Evolutionary conservation across 2,329 filamentous ascomycete genomes (phyloP), one percentile per base, ranked within the genome.

Genomic region (Colletotrichum camelliae): DNA sequence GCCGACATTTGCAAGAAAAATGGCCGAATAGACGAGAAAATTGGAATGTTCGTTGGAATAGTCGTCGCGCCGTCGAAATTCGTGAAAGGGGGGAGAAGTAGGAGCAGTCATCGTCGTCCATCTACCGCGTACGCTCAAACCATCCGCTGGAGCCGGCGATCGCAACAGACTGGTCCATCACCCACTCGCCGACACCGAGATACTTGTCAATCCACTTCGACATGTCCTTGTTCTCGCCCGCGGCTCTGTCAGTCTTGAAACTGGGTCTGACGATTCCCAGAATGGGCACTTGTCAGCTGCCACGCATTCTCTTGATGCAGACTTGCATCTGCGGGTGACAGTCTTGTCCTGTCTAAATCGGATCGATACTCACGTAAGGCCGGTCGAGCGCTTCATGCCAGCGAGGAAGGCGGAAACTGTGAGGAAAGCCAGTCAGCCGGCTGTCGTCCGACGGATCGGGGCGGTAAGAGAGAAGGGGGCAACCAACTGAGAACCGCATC

Each of bases 121-220:
- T 71, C 67, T 88, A 97, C 88, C 96, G 92, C 85, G 92, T 96
- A 82, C 97, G 92, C 88, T 98, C 96, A 84, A 99, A 99, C 87
- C 93, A 99, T 76, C 93, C 91, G 83, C 95, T 97, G 65, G 94
- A 93, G 57, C 95, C 94, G 83, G 98, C 95, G 73, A 98, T 91
- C 55, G 96, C 96, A 37, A 98, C 95, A 35, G 96, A 97, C 88
- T 97, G 94, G 85, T 99, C 97, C 96, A 99, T 98, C 78, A 98
- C 94, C 92, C 96, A 98, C 88, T 99, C 97, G 80, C 97, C 97
- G 21, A 98, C 93, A 77, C 95, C 95, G 58, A 98, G 92, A 85
- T 98, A 98, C 84, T 94, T 96, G 82, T 96, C 94, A 79, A 98
- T 92, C 96, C 96, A 98, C 82, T 93, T 93, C 84, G 94, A 93